Base-by-base conservation (phyloP, 306 rosid species). In the Rosa rugosa region DNA sequence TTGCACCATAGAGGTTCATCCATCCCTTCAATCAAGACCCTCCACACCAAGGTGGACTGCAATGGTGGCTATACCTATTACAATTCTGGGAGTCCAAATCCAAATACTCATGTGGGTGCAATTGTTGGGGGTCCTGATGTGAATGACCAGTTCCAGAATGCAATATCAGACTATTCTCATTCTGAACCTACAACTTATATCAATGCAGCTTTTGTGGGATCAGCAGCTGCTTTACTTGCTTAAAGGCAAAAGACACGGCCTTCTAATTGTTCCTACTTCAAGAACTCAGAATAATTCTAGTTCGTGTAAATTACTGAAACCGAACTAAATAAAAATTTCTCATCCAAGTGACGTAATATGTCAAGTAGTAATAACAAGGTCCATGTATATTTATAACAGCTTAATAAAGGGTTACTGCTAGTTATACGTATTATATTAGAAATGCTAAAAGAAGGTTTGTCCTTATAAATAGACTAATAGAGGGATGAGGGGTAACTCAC, bases 1-100 rank as follows among this genome's bases (percentile, higher is more conserved):
- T 42, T 89, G 62, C 98, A 92, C 85, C 98, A 92, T 65, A 88
- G 97, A 86, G 97, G 92, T 45, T 91, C 97, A 40, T 91, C 97
- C 8, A 89, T 92, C 62, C 97, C 98, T 76, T 89, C 97, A 20
- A 81, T 86, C 20, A 80, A 75, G 71, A 54, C 3, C 75, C 92
- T 83, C 51, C 83, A 85, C 0, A 42, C 83, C 11, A 91, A 91
- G 77, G 88, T 90, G 77, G 90, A 90, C 2, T 92, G 98, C 84
- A 75, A 82, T 13, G 93, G 85, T 1, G 98, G 97, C 56, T 77
- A 73, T 34, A 70, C 91, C 5, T 92, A 89, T 64, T 94, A 31
- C 80, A 42, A 79, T 62, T 83, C 93, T 49, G 36, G 72, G 12
- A 72, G 76, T 73, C 93, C 93, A n/a, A 89, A 94, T 77, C 97